phyloP scores from a whole-genome alignment of 148 eudicot species.

The Persicaria maculosa region DNA sequence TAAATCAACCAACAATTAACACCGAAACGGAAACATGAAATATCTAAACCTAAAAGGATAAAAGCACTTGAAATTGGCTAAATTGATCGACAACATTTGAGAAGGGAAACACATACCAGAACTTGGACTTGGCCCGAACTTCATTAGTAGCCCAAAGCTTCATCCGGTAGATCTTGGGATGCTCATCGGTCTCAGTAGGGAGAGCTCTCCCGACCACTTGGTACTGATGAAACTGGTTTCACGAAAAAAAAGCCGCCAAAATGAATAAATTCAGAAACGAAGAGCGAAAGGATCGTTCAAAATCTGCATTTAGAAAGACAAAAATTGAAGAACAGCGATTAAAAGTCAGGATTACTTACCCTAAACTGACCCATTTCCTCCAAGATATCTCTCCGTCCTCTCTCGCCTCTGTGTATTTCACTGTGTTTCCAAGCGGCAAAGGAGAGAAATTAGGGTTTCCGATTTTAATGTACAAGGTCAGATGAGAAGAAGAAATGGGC shows the following conservation, averaged over 20 bases:
- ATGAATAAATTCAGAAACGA: not conserved
- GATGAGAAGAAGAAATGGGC: not conserved
- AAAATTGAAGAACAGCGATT: not conserved
- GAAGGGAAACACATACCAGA: conserved; percentile 39
- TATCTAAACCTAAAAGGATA: not conserved
- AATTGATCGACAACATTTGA: not conserved
- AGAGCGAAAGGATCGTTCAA: not conserved
- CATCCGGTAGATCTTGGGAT: conserved; percentile 89
- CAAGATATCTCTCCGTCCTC: not conserved
- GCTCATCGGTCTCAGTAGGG: conserved; percentile 61
- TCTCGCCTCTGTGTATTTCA: not conserved
- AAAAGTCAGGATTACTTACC: not conserved
- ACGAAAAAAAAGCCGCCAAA: not conserved
- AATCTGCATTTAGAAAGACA: not conserved
- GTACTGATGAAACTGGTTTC: conserved; percentile 67
- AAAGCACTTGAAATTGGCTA: not conserved
- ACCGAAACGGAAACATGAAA: not conserved
- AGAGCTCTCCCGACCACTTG: conserved; percentile 87
- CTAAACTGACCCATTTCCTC: conserved; percentile 8
- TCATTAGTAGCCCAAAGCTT: conserved; percentile 94
- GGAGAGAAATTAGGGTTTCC: conserved; percentile 8
- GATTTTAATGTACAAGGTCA: not conserved
- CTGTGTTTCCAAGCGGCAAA: not conserved
- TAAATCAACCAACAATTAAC: not conserved
- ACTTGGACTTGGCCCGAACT: conserved; percentile 90